phyloP scores from a whole-genome alignment of 495 filamentous ascomycete genomes.

The Lophiostoma macrostomum region DNA sequence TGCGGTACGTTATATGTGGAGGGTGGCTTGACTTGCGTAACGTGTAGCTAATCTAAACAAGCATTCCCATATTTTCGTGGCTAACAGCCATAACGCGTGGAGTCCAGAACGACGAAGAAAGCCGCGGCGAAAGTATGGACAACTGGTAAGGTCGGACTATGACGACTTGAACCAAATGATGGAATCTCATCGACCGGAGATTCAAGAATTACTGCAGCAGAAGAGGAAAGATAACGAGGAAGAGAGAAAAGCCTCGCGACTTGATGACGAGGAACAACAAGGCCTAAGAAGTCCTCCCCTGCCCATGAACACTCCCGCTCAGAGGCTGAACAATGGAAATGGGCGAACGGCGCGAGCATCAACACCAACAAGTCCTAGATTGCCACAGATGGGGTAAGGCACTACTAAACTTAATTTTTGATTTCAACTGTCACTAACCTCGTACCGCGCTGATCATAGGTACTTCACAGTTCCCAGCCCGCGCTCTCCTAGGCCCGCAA shows the following conservation, averaged over 20 bases:
- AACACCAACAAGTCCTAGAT: constrained; percentile 13
- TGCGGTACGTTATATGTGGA: constrained; percentile 21
- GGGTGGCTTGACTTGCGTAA: no score
- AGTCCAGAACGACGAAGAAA: constrained; percentile 35
- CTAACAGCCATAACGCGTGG: constrained; percentile 70
- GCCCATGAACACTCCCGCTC: not conserved
- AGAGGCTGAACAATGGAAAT: constrained; percentile 2
- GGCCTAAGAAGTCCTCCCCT: constrained; percentile 5
- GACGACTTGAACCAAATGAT: constrained; percentile 41
- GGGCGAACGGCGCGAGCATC: constrained; percentile 7
- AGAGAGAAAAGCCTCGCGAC: not conserved
- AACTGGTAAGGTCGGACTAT: constrained; percentile 30
- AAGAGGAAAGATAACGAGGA: constrained; percentile 35
- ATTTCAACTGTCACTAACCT: no score
- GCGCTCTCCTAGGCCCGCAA: no score
- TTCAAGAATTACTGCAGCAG: constrained; percentile 30
- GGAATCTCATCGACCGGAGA: constrained; percentile 32
- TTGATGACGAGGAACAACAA: constrained; percentile 3
- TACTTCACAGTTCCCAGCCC: no score
- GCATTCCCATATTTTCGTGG: constrained; percentile 64
- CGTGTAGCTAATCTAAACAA: no score
- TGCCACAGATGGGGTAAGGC: constrained; percentile 29
- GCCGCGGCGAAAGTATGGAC: constrained; percentile 39
- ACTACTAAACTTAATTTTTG: no score
- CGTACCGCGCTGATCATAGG: no score